Evolutionary conservation across 163 green algal genomes (phyloP).

Genomic region (Scenedesmus sp.): DNA sequence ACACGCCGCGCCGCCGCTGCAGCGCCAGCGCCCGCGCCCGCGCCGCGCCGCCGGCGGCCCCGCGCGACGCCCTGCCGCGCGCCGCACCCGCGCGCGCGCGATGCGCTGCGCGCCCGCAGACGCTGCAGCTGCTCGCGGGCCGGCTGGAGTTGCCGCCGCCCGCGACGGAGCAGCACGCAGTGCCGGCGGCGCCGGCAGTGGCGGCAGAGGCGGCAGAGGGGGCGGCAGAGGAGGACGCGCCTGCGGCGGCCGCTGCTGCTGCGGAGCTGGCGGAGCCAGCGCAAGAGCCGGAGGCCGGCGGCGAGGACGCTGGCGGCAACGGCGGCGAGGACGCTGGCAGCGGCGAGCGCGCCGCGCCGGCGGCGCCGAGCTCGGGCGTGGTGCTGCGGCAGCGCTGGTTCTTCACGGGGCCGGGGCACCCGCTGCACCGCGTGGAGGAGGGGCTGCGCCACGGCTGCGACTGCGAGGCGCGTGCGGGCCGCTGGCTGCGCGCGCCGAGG

Average conservation of each 20-base stretch:
- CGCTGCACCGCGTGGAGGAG: constrained; percentile 65
- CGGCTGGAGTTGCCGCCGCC: constrained; percentile 19
- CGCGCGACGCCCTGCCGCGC: neutral
- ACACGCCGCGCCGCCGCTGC: no score
- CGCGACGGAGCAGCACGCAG: constrained; percentile 19
- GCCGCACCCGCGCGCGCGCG: no score
- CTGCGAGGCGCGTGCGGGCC: constrained; percentile 37
- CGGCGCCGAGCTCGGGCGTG: no score
- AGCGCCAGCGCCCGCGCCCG: no score
- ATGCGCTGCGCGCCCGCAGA: constrained; percentile 44
- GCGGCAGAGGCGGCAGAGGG: neutral
- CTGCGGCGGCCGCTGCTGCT: neutral
- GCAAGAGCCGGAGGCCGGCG: constrained; percentile 6
- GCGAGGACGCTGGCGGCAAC: neutral
- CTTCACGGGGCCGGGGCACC: constrained; percentile 52
- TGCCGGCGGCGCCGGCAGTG: neutral
- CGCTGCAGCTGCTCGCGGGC: constrained; percentile 74
- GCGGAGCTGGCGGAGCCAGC: neutral
- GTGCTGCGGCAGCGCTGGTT: constrained; percentile 32
- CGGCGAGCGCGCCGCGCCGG: no score
- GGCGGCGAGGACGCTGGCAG: no score
- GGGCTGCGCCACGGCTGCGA: constrained; percentile 60
- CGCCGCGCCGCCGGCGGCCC: constrained; percentile 71
- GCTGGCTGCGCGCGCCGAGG: no score
- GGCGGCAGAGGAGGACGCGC: constrained; percentile 25